A percentile compares a stretch with the other conserved stretches of the same genome.
Conservation (phyloP, 371 early-diverging fungal genomes). For the Lichtheimia ornata region DNA sequence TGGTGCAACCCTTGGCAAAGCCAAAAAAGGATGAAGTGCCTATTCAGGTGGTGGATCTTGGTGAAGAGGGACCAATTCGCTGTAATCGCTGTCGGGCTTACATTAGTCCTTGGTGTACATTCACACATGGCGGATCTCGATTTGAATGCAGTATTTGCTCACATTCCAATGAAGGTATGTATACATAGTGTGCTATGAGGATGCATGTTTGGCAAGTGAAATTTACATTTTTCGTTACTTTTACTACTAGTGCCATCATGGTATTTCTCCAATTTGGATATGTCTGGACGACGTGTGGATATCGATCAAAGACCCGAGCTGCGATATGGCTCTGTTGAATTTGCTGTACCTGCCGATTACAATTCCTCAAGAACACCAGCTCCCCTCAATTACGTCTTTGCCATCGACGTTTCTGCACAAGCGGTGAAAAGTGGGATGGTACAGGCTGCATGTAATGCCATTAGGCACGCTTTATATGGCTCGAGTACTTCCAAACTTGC, state of each 20-base stretch:
- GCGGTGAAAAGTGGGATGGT: constrained; percentile 85
- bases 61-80: constrained; percentile 79
- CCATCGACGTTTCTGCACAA: constrained; percentile 90
- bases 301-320: constrained; percentile 86
- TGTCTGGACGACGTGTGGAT: constrained; percentile 88
- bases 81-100: constrained; percentile 94
- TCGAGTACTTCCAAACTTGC: constrained; percentile 41
- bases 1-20: constrained; percentile 90
- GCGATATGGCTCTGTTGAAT: constrained; percentile 85
- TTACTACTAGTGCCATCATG: constrained; percentile 64
- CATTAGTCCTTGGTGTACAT: constrained; percentile 87
- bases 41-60: constrained; percentile 15
- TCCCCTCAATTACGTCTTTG: constrained; percentile 82
- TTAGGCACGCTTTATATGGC: constrained; percentile 70
- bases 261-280: constrained; percentile 92
- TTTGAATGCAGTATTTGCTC: constrained; percentile 93
- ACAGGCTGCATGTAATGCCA: constrained; percentile 54
- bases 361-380: constrained; percentile 61
- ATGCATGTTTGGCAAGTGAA: not conserved
- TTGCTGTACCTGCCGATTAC: constrained; percentile 80
- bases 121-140: constrained; percentile 85
- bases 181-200: constrained; percentile 14
- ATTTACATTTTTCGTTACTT: not conserved
- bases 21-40: constrained; percentile 69
- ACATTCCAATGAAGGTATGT: constrained; percentile 78